Percentiles rank a stretch among this genome's conserved stretches.
Conservation (phyloP, 2,329 filamentous ascomycete genomes). For the Rhynchosporium graminicola region DNA sequence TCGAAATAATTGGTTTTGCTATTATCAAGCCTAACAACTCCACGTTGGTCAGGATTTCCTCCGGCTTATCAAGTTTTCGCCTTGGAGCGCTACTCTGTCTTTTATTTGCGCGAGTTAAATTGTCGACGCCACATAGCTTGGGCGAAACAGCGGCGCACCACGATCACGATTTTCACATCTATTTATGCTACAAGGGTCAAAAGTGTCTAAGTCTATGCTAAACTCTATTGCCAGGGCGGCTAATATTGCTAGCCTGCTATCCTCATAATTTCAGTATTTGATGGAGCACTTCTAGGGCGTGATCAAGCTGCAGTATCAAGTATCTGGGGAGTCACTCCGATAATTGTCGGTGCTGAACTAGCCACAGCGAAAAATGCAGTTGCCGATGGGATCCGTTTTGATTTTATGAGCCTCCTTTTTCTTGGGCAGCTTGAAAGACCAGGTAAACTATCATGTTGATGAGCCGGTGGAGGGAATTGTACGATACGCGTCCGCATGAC, state of each 20-base stretch:
- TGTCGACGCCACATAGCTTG: conserved; percentile 43
- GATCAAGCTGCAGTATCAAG: conserved; percentile 16
- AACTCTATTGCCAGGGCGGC: conserved; percentile 19
- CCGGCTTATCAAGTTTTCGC: conserved; percentile 41
- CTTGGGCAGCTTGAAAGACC: conserved; percentile 24
- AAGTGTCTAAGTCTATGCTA: neutral
- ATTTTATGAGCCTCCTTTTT: conserved; percentile 30
- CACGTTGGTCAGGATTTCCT: conserved; percentile 42
- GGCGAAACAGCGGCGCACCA: conserved; percentile 43
- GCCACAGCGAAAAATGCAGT: conserved; percentile 25
- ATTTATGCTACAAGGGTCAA: neutral
- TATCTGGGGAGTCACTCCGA: conserved; percentile 19
- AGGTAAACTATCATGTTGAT: conserved; percentile 31
- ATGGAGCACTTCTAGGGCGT: conserved; percentile 8
- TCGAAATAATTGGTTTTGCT: conserved; percentile 30
- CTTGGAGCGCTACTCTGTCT: conserved; percentile 43
- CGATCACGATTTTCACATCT: conserved; percentile 1
- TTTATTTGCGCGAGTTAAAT: conserved; percentile 44
- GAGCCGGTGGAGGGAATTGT: conserved; percentile 24
- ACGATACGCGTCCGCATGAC: neutral
- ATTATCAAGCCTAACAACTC: conserved; percentile 30
- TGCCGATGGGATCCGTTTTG: conserved; percentile 25
- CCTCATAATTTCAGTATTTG: conserved; percentile 18
- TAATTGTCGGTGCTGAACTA: conserved; percentile 23
- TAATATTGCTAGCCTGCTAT: conserved; percentile 16